Evolutionary conservation across 768 basidiomycete genomes (phyloP), one percentile per base, ranked within the genome.

Genomic region (Austroboletus festivus): DNA sequence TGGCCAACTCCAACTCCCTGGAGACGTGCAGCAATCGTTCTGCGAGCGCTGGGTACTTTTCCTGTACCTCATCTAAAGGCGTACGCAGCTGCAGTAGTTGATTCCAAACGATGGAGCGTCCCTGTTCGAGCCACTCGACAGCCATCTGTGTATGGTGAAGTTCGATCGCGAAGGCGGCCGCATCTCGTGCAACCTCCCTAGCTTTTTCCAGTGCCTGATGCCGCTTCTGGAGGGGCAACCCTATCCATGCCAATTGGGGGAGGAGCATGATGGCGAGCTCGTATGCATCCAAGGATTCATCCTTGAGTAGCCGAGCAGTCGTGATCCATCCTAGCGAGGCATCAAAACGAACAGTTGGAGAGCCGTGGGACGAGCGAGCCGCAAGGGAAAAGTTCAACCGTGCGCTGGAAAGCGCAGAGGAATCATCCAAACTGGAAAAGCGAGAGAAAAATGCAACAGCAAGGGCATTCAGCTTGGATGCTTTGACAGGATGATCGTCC

Each of bases 161-260:
- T 15, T 44, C 47, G 38, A 58, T 48, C 3, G 60, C 52, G 30
- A 46, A 38, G 8, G 59, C 58, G 1, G 59, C 55, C 0, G 59
- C 59, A 23, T 59, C 58, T 21, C 52, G 46, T 13, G 48, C 55
- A 24, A 59, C 15, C 37, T 26, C 50, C 39, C 39, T 50, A 38
- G 43, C 23, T 52, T 8, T 22, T 15, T n/a, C 35, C 33, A 59
- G 46, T 12, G 24, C 38, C 18, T 43, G 53, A 12, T 55, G 51
- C 16, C 60, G 56, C 38, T 53, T 43, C 21, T 38, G 37, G 26
- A 59, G 37, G 33, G 59, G 50, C 13, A 52, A 26, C 12, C 52
- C 59, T 12, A 28, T 28, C 28, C 28, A 28, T 12, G 28, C 28
- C 28, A 28, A 28, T 12, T 28, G 28, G 28, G 60, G 58, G 19